Evolutionary conservation across 108 stramenopile species (phyloP).

Genomic region (Schizochytrium sp.): DNA sequence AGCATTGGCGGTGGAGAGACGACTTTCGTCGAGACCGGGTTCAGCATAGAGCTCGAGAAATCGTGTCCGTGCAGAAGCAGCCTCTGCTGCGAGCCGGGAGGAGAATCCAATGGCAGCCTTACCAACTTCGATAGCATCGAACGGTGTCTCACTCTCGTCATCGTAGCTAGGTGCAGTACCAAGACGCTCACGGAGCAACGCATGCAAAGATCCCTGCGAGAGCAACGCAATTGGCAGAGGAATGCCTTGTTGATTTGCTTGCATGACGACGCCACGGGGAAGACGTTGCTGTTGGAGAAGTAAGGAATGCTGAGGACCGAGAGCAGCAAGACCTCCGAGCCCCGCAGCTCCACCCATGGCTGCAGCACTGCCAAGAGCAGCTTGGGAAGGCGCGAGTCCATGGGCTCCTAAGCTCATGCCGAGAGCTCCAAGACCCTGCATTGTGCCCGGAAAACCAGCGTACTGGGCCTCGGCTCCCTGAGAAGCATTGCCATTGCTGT

Average conservation of each 20-base stretch:
- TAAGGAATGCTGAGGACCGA: neutral
- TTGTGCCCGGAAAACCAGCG: neutral
- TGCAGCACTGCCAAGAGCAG: neutral
- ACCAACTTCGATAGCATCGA: slow-evolving; percentile 20
- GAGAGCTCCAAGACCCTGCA: neutral
- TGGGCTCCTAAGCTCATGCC: neutral
- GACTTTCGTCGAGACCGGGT: slow-evolving; percentile 6
- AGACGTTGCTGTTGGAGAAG: neutral
- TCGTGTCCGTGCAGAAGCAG: neutral
- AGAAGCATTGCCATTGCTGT: neutral
- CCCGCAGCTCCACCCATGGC: neutral
- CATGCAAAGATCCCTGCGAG: neutral
- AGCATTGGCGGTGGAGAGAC: neutral
- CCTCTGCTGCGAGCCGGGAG: slow-evolving; percentile 26
- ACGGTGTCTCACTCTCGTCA: neutral
- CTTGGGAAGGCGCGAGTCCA: neutral
- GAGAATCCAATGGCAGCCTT: slow-evolving; percentile 37
- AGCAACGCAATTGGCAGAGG: neutral
- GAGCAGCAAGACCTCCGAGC: neutral
- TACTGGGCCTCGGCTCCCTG: neutral
- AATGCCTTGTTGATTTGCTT: neutral
- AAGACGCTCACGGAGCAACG: neutral
- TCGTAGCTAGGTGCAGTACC: slow-evolving; percentile 12
- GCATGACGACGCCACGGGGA: neutral
- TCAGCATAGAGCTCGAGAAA: slow-evolving; percentile 28